phyloP scores from a whole-genome alignment of 2,329 filamentous ascomycete genomes.

The Fusarium guadeloupense region DNA sequence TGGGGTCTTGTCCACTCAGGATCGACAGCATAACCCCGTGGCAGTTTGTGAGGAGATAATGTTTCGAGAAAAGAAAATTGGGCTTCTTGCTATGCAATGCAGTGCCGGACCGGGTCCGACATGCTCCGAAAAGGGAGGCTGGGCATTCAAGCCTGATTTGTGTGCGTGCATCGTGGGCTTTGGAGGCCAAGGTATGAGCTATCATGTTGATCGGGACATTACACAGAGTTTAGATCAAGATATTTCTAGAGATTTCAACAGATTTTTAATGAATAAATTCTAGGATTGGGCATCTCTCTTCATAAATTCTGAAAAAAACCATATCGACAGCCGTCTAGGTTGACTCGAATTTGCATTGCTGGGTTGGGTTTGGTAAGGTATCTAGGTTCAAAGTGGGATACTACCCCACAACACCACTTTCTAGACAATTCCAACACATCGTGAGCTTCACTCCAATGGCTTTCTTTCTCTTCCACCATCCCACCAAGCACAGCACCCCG shows the following conservation, averaged over 20 bases:
- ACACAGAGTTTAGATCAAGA: neutral
- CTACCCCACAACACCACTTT: slow-evolving; percentile 43
- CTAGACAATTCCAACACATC: slow-evolving; percentile 34
- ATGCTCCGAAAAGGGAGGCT: slow-evolving; percentile 34
- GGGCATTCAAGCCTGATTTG: slow-evolving; percentile 13
- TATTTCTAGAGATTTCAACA: slow-evolving; percentile 27
- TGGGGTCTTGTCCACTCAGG: slow-evolving; percentile 37
- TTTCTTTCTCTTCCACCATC: neutral
- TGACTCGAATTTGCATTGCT: neutral
- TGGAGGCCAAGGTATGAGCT: neutral
- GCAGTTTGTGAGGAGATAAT: slow-evolving; percentile 1
- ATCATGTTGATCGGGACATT: neutral
- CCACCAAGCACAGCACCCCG: slow-evolving; percentile 11
- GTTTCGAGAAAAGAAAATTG: neutral
- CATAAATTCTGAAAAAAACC: too few species aligned
- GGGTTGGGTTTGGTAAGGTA: neutral
- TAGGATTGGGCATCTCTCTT: too few species aligned
- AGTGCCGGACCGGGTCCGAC: slow-evolving; percentile 35
- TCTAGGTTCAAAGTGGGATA: slow-evolving; percentile 20
- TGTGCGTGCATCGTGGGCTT: slow-evolving; percentile 20
- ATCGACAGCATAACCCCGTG: slow-evolving; percentile 41
- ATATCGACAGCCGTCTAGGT: neutral
- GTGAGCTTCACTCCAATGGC: slow-evolving; percentile 35
- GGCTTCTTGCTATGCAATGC: neutral
- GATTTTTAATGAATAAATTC: neutral